Conservation (phyloP, 129 eudicot species). For the Artemisia tridentata region DNA sequence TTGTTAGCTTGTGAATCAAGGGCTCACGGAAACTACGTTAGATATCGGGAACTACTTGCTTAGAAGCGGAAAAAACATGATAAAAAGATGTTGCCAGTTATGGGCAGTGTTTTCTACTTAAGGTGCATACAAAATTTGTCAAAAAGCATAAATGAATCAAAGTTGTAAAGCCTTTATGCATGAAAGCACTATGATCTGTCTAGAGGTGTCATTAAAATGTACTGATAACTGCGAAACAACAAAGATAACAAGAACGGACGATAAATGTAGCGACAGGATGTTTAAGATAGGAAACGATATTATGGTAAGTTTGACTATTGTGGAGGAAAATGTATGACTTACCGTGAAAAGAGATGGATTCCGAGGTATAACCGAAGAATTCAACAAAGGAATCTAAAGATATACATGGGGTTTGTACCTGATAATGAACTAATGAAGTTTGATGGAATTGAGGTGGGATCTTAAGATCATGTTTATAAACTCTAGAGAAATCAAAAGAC, state of each 20-base stretch:
- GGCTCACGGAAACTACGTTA: constrained; percentile 8
- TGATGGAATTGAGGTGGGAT: constrained; percentile 24
- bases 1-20: constrained; percentile 19
- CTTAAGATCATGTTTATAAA: constrained; percentile 10
- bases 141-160: constrained; percentile 12
- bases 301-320: constrained; percentile 11
- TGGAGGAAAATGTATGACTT: constrained; percentile 15
- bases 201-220: background rate
- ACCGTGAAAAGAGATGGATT: constrained; percentile 25
- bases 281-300: constrained; percentile 14
- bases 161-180: constrained; percentile 20
- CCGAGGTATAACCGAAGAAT: constrained; percentile 21
- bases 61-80: constrained; percentile 7
- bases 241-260: constrained; percentile 18
- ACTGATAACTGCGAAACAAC: constrained; percentile 3
- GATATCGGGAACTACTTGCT: background rate
- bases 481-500: constrained; percentile 23
- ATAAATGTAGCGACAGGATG: constrained; percentile 1
- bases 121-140: constrained; percentile 1
- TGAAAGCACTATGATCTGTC: constrained; percentile 5
- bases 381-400: constrained; percentile 9
- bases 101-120: constrained; percentile 11
- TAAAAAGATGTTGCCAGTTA: constrained; percentile 12
- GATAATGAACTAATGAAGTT: constrained; percentile 19
- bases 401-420: background rate